phyloP scores from a whole-genome alignment of 2,329 filamentous ascomycete species.

The Elsinoe necatrix region DNA sequence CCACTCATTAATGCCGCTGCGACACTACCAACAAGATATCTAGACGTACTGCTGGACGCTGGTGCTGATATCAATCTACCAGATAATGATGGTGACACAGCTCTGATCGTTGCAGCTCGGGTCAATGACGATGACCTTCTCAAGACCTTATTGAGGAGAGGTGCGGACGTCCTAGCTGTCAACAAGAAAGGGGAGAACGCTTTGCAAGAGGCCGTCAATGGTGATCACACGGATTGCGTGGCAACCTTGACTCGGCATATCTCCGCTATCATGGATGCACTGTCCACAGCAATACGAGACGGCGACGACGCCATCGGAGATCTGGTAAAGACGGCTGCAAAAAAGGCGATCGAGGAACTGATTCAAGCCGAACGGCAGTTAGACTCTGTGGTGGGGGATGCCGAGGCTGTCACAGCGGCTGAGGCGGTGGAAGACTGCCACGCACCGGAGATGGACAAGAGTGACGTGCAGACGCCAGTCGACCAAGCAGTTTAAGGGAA shows the following conservation, averaged over 20 bases:
- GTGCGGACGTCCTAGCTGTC: background rate
- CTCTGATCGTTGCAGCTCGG: background rate
- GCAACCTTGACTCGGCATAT: background rate
- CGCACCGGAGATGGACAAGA: too few species aligned
- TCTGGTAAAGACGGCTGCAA: background rate
- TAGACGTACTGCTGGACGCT: background rate
- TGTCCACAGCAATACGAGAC: background rate
- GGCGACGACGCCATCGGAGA: background rate
- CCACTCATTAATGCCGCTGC: background rate
- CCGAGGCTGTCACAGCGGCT: background rate
- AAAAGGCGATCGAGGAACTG: background rate
- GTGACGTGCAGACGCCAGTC: too few species aligned
- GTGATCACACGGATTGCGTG: background rate
- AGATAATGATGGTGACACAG: background rate
- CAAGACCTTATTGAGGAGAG: background rate
- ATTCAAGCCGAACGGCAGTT: background rate
- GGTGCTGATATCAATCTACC: background rate
- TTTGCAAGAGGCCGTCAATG: background rate
- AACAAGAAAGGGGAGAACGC: conserved; percentile 1
- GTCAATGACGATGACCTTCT: background rate
- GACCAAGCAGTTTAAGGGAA: too few species aligned
- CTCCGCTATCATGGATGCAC: background rate
- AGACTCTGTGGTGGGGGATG: background rate
- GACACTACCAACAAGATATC: background rate
- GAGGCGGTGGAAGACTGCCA: background rate